phyloP scores from a whole-genome alignment of 169 alveolate species.

The Plasmodium cynomolgi region DNA sequence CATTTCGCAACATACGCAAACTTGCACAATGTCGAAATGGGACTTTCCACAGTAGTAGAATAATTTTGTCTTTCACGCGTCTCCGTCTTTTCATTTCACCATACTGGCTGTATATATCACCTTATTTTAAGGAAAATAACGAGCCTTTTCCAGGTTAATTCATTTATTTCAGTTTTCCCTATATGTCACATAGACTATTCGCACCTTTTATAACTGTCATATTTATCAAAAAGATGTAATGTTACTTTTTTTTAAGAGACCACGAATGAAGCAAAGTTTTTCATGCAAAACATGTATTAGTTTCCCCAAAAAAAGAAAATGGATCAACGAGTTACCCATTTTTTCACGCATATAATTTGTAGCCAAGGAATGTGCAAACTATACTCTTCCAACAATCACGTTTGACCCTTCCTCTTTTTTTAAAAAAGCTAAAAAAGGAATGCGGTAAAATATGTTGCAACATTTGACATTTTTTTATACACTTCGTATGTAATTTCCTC shows the following conservation, averaged over 20 bases:
- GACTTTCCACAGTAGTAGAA: neutral
- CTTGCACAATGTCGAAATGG: neutral
- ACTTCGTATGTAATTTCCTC: neutral
- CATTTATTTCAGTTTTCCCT: neutral
- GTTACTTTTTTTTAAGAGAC: neutral
- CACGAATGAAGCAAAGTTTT: neutral
- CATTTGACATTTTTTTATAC: neutral
- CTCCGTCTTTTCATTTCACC: neutral
- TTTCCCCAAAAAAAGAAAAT: neutral
- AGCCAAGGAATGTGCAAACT: constrained; percentile 3
- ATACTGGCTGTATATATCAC: neutral
- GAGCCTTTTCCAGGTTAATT: neutral
- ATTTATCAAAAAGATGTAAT: neutral
- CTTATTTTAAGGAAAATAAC: neutral
- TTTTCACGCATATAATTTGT: neutral
- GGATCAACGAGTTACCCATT: neutral
- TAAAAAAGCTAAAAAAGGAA: neutral
- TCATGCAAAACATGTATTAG: neutral
- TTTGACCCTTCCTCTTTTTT: neutral
- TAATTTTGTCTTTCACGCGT: neutral
- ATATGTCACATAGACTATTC: neutral
- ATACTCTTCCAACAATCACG: neutral
- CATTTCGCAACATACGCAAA: neutral
- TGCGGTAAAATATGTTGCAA: neutral
- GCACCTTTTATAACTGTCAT: neutral